Evolutionary conservation across 129 eudicot genomes (phyloP).

Genomic region (Arctium minus): DNA sequence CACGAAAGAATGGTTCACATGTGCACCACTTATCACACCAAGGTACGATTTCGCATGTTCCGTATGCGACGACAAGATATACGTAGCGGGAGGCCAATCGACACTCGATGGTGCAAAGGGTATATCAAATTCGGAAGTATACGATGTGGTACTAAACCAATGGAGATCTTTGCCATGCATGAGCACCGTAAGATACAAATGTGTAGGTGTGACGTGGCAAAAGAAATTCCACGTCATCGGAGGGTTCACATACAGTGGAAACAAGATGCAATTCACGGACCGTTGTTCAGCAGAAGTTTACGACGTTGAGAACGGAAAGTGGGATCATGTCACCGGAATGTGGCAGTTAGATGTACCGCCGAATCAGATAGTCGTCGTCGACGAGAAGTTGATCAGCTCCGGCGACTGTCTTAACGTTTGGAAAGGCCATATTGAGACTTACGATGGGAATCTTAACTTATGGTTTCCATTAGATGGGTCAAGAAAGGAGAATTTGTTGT

Average conservation of each 20-base stretch:
- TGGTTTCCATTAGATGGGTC: slow-evolving; percentile 55
- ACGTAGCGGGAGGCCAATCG: slow-evolving; percentile 52
- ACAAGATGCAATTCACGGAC: slow-evolving; percentile 28
- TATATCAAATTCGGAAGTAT: slow-evolving; percentile 38
- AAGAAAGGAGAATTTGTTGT: slow-evolving; percentile 13
- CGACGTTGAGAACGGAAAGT: slow-evolving; percentile 10
- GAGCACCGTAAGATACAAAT: slow-evolving; percentile 48
- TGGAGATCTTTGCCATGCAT: slow-evolving; percentile 50
- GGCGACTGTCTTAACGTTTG: slow-evolving; percentile 64
- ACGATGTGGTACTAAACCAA: slow-evolving; percentile 33
- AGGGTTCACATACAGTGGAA: slow-evolving; percentile 38
- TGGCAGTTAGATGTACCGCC: slow-evolving; percentile 70
- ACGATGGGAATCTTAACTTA: slow-evolving; percentile 36
- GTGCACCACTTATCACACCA: slow-evolving; percentile 44
- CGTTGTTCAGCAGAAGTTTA: slow-evolving; percentile 64
- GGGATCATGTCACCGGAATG: slow-evolving; percentile 48
- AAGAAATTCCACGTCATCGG: slow-evolving; percentile 53
- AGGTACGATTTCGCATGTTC: slow-evolving; percentile 53
- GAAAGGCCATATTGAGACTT: slow-evolving; percentile 64
- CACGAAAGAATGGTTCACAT: slow-evolving; percentile 37
- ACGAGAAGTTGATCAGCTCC: slow-evolving; percentile 38
- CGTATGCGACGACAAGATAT: slow-evolving; percentile 38
- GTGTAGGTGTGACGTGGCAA: slow-evolving; percentile 51
- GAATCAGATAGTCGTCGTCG: slow-evolving; percentile 48
- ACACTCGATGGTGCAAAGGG: slow-evolving; percentile 36